Evolutionary conservation across 768 basidiomycete species (phyloP).

Genomic region (Mycena amicta): DNA sequence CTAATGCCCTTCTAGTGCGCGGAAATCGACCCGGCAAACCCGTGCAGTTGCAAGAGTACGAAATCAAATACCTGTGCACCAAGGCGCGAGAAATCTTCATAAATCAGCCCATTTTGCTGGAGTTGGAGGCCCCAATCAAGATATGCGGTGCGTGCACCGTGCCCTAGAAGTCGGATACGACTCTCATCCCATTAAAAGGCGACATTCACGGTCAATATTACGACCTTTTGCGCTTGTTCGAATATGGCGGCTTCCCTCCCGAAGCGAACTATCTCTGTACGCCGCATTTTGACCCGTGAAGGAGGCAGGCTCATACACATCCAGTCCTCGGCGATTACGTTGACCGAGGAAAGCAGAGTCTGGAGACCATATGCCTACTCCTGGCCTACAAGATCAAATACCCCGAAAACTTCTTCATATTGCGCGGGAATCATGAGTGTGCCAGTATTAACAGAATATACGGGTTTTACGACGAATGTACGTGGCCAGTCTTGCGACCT

Average conservation of each 20-base stretch:
- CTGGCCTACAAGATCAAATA: slow-evolving; percentile 99
- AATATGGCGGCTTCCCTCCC: slow-evolving; percentile 99
- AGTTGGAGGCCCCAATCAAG: slow-evolving; percentile 99
- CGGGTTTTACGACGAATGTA: slow-evolving; percentile 99
- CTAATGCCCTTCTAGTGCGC: slow-evolving; percentile 62
- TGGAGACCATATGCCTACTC: slow-evolving; percentile 98
- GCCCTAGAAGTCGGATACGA: slow-evolving; percentile 2
- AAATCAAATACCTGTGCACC: slow-evolving; percentile 99
- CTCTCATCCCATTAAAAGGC: no score
- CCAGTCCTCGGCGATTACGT: slow-evolving; percentile 97
- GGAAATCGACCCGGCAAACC: slow-evolving; percentile 99
- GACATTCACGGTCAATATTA: slow-evolving; percentile 99
- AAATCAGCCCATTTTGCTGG: slow-evolving; percentile 96
- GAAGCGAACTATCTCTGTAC: slow-evolving; percentile 95
- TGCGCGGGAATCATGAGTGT: slow-evolving; percentile 98
- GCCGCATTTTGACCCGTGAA: neutral
- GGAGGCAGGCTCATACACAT: slow-evolving; percentile 69
- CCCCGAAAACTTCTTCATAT: slow-evolving; percentile 99
- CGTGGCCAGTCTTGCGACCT: slow-evolving; percentile 35
- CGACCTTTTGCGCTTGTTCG: slow-evolving; percentile 95
- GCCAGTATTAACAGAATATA: slow-evolving; percentile 99
- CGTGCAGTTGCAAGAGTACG: slow-evolving; percentile 96
- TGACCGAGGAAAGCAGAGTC: slow-evolving; percentile 97
- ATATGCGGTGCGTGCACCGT: slow-evolving; percentile 81
- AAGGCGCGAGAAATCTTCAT: slow-evolving; percentile 99